phyloP scores from a whole-genome alignment of 164 flowering plant species.

The Magnolia kwangsiensis region DNA sequence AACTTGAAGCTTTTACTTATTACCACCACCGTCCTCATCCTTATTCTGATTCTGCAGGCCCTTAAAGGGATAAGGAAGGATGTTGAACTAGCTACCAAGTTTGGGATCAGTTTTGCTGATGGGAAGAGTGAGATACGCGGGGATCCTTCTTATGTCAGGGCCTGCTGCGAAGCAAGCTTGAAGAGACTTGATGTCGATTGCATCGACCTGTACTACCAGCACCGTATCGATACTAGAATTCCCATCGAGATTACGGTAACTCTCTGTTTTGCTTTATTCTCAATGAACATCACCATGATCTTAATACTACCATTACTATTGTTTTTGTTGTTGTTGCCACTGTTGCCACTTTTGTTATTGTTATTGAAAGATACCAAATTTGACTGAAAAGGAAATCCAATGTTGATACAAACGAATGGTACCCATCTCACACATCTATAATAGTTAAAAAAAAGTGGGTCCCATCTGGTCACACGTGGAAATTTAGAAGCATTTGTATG shows the following conservation, averaged over 20 bases:
- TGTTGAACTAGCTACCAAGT: conserved; percentile 30
- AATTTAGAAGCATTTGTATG: too few species aligned
- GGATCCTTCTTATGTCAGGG: conserved; percentile 27
- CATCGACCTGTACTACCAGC: conserved; percentile 35
- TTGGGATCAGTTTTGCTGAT: conserved; percentile 13
- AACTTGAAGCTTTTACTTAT: too few species aligned
- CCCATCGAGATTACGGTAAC: conserved; percentile 33
- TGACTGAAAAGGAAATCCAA: too few species aligned
- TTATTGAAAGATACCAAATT: too few species aligned
- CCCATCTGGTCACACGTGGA: too few species aligned
- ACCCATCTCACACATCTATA: too few species aligned
- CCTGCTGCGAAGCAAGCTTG: conserved; percentile 30
- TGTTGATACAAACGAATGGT: too few species aligned
- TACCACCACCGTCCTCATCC: neutral
- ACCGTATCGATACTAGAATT: conserved; percentile 21
- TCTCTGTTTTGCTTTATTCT: neutral
- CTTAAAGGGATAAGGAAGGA: conserved; percentile 19
- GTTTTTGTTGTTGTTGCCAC: conserved; percentile 3
- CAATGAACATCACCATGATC: neutral
- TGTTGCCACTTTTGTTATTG: neutral
- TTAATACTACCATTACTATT: neutral
- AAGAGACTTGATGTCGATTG: conserved; percentile 30
- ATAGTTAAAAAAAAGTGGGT: too few species aligned
- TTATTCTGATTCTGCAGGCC: conserved; percentile 13
- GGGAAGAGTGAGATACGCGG: conserved; percentile 17